A percentile compares a stretch with the other conserved stretches of the same genome.
phyloP scores from a whole-genome alignment of 2,329 filamentous ascomycete genomes.

The Septoria petroselini region DNA sequence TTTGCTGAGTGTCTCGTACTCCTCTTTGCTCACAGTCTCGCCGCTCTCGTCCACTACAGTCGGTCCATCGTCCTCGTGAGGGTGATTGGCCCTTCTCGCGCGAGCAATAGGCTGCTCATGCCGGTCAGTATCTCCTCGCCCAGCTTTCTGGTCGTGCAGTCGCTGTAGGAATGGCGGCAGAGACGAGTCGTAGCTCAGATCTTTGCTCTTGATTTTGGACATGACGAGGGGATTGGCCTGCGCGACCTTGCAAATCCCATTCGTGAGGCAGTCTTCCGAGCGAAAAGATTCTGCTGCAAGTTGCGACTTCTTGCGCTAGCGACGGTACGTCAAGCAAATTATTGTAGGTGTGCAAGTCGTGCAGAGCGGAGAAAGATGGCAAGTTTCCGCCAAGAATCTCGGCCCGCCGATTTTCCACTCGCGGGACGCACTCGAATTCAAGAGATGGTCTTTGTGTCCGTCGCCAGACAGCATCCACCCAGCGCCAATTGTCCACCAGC shows the following conservation, averaged over 20 bases:
- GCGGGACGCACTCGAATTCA: too few relatives aligned
- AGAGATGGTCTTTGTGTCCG: too few relatives aligned
- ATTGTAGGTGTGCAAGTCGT: too few relatives aligned
- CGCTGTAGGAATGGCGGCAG: constrained; percentile 48
- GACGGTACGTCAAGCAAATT: too few relatives aligned
- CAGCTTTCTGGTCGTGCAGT: constrained; percentile 54
- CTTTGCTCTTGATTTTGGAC: constrained; percentile 60
- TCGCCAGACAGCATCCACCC: constrained; percentile 6
- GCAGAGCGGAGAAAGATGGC: too few relatives aligned
- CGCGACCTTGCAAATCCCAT: too few relatives aligned
- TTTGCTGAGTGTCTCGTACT: constrained; percentile 43
- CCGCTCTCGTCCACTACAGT: constrained; percentile 71
- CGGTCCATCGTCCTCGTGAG: constrained; percentile 73
- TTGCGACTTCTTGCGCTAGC: too few relatives aligned
- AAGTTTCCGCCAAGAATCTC: too few relatives aligned
- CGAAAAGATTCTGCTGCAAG: too few relatives aligned
- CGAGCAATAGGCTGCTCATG: constrained; percentile 47
- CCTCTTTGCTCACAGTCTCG: constrained; percentile 54
- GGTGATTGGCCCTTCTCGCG: constrained; percentile 54
- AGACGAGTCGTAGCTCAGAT: constrained; percentile 63
- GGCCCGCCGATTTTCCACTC: too few relatives aligned
- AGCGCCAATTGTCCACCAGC: constrained; percentile 15
- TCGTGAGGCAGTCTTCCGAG: too few relatives aligned
- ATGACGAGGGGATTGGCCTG: constrained; percentile 15
- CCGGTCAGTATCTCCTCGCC: constrained; percentile 43